Evolutionary conservation across 1,284 basidiomycete genomes (phyloP), one percentile per base, ranked within the genome.

Genomic region (Baeospora myosura): DNA sequence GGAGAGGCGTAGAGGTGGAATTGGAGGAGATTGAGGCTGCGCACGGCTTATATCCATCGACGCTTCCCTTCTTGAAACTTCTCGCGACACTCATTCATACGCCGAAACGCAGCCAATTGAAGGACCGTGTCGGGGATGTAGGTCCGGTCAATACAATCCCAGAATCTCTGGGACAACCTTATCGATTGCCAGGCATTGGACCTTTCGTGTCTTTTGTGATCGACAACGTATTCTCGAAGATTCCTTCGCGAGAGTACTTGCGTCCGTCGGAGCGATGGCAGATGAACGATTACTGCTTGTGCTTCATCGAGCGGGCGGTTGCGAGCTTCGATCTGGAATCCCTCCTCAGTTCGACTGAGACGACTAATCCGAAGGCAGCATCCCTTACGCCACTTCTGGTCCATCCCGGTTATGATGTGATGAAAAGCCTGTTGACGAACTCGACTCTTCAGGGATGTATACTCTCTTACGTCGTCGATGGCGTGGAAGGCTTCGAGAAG

Each of bases 351-450:
- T 59, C 64, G 16, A 59, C 67, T 1, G 78, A 82, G 44, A 56
- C 68, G 12, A 52, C 75, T 8, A 17, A 21, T 4, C 36, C 23
- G 12, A 78, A 69, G 41, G 61, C 62, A 18, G 81, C 83, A 21
- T 58, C 65, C 0, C 56, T 85, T 23, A 52, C 73, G 4, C 71
- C 74, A 5, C 58, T 83, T 5, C 65, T 83, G 7, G 57, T 83
- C 1, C 91, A 97, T 59, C 92, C 95, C 0, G 95, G 93, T 1
- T 94, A 90, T 59, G 82, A 91, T 40, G 66, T 98, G 40, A 77
- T 95, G 62, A 78, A 83, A 36, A 77, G 90, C 1, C 57, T 98
- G 5, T 69, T 98, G 34, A 84, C 81, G 14, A 77, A 78, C 37
- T 76, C 81, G 0, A 67, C 78, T 1, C 68, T 95, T 5, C 85